These are phyloP conservation scores for Xylariaceae sp. DNA, from an alignment of 2,329 filamentous ascomycete genomes.

Conservation along the genomic window DNA sequence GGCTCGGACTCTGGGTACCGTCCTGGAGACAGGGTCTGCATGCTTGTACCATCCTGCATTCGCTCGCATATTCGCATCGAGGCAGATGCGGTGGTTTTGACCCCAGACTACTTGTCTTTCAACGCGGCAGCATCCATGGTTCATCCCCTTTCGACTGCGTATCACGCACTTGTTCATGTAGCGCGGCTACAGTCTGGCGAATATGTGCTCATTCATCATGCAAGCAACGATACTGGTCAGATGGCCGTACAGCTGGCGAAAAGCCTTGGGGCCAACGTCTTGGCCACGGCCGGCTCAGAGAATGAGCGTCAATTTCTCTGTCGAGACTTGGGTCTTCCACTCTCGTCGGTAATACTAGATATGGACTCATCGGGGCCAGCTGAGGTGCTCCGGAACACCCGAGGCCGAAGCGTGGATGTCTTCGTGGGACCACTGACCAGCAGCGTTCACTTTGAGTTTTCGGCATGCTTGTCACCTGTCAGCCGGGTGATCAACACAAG, in stretches of 20 bases:
- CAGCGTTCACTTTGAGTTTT: background rate
- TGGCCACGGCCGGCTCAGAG: constrained; percentile 1
- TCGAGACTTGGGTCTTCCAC: no score
- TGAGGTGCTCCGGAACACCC: background rate
- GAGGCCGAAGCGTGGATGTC: constrained; percentile 1
- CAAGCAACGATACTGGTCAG: background rate
- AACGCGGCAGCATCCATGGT: background rate
- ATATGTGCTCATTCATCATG: background rate
- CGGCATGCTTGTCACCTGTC: background rate
- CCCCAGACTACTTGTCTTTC: background rate
- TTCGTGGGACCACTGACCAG: background rate
- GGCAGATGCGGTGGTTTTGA: background rate
- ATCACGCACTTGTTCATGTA: background rate
- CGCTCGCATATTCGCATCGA: background rate
- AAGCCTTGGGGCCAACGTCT: background rate
- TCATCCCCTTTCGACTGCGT: background rate
- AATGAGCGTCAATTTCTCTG: no score
- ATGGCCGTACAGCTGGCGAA: background rate
- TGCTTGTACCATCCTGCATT: background rate
- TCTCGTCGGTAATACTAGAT: no score
- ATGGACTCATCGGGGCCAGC: no score
- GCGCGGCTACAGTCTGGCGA: background rate
- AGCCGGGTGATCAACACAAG: background rate
- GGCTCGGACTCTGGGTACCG: background rate
- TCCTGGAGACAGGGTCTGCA: constrained; percentile 1